Conservation (phyloP, 345 rosid genomes). For the Psidium friedrichsthalianum region DNA sequence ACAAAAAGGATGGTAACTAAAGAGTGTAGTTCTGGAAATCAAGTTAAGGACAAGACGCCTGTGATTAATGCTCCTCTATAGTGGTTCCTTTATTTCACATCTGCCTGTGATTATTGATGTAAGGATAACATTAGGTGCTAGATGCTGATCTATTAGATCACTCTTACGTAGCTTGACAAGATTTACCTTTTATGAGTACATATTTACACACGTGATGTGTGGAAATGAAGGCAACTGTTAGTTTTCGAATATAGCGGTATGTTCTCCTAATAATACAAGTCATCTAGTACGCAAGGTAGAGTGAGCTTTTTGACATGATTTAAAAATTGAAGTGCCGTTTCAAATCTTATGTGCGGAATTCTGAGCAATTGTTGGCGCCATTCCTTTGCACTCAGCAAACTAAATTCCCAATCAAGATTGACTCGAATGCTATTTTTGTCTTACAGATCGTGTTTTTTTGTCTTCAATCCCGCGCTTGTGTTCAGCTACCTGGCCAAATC, state of each 20-base stretch:
- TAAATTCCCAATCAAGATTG: background rate
- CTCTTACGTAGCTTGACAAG: background rate
- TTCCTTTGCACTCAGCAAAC: background rate
- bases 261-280: background rate
- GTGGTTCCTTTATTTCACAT: background rate
- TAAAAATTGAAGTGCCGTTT: background rate
- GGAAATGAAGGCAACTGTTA: background rate
- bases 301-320: background rate
- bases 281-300: background rate
- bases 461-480: constrained; percentile 27
- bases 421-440: background rate
- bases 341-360: background rate
- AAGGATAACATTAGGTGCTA: background rate
- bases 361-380: background rate
- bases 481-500: constrained; percentile 22
- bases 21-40: background rate
- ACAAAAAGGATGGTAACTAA: background rate
- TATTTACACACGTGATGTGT: background rate
- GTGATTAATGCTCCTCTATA: background rate
- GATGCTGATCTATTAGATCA: background rate
- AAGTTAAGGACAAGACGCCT: background rate
- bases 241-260: background rate
- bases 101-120: background rate
- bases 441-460: constrained; percentile 21
- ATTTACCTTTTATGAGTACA: background rate